Evolutionary conservation across 2,329 filamentous ascomycete genomes (phyloP), one percentile per base, ranked within the genome.

Genomic region (Colletotrichum sp.): DNA sequence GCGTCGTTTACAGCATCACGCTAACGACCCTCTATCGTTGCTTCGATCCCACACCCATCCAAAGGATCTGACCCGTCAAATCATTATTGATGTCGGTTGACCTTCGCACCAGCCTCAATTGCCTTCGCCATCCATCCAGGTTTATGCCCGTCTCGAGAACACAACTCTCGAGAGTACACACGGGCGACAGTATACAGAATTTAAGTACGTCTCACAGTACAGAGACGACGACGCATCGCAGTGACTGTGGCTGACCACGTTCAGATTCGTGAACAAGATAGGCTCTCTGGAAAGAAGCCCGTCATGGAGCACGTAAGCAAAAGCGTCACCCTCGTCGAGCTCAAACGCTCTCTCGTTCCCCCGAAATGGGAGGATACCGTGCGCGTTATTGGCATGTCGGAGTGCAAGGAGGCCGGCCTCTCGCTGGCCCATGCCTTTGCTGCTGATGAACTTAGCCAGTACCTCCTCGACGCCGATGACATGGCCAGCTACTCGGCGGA

Each of bases 371-470:
- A 89, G 76, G 86, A 89, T 78, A 84, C 87, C 68, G 90, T 95
- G 79, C 93, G 94, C 77, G 83, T 90, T 75, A 87, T 96, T 78
- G 87, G 87, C 77, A 89, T 93, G 81, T 86, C 89, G 73, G 94
- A 96, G 85, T 94, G 92, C 86, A 92, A 92, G 82, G 90, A 92
- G 82, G 94, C 94, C 36, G 94, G 93, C 30, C 86, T 90, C 44
- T 93, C 93, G 80, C 90, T 98, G 79, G 93, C 95, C 63, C 92
- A 95, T 82, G 93, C 95, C 78, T 97, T 98, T 86, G 92, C 91
- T 74, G 88, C 92, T 76, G 95, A 97, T 83, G 91, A 94, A 74
- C 90, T 95, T 77, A 92, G 93, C 77, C 89, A 91, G 83, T 97
- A 96, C 85, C 92, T 95, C 80, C 88, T 96, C 80, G 91, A 94